Evolutionary conservation across 441 rosid genomes (phyloP).

Genomic region (Flueggea neowawraea): DNA sequence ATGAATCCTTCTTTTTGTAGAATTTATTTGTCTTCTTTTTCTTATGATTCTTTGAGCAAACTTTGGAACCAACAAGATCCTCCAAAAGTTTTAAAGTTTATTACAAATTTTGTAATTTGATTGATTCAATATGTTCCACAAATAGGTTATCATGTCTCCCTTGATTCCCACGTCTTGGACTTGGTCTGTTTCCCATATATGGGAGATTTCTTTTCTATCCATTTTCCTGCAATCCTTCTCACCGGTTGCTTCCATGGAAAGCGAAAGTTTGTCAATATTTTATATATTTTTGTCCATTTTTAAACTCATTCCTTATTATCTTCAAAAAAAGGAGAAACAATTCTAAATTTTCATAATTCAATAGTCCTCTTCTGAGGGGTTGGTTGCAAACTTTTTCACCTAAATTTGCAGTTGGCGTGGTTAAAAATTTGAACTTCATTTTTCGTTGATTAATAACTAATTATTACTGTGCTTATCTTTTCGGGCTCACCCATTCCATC

Average conservation of each 20-base stretch:
- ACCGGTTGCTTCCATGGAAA: slow-evolving; percentile 82
- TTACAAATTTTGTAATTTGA: too few species aligned
- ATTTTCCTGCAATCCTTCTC: slow-evolving; percentile 49
- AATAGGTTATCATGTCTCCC: slow-evolving; percentile 26
- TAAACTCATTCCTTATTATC: background rate
- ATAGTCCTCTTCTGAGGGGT: slow-evolving; percentile 13
- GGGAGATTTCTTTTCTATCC: slow-evolving; percentile 56
- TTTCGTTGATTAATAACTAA: background rate
- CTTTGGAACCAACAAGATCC: too few species aligned
- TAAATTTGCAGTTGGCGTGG: slow-evolving; percentile 11
- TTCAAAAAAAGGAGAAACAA: too few species aligned
- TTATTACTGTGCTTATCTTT: too few species aligned
- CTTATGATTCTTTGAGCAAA: too few species aligned
- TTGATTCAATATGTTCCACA: slow-evolving; percentile 11
- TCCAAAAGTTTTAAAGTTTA: too few species aligned
- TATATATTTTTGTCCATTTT: slow-evolving; percentile 11
- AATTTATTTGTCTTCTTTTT: too few species aligned
- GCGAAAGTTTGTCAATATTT: slow-evolving; percentile 71
- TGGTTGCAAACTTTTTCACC: slow-evolving; percentile 27
- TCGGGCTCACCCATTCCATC: too few species aligned
- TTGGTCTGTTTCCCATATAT: slow-evolving; percentile 55
- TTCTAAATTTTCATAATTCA: background rate
- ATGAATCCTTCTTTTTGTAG: too few species aligned
- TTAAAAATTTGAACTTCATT: slow-evolving; percentile 11
- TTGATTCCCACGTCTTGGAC: slow-evolving; percentile 48